These are phyloP conservation scores for Guillardia theta DNA, from an alignment of 78 protist genomes.

Conservation along the genomic window DNA sequence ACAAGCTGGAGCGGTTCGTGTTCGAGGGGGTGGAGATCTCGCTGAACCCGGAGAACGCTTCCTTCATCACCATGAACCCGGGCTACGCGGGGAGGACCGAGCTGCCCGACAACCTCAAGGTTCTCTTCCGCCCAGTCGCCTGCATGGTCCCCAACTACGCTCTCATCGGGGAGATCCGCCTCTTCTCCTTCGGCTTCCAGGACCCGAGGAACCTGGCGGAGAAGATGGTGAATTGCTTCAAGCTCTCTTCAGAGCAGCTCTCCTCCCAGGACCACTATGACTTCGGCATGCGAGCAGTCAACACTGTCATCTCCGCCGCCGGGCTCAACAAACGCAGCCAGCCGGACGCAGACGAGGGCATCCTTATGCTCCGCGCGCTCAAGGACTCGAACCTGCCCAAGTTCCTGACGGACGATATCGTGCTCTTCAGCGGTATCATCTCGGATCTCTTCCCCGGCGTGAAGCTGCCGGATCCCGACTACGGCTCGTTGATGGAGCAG, in stretches of 20 bases:
- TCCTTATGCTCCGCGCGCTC: constrained; percentile 80
- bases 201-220: constrained; percentile 39
- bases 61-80: constrained; percentile 91
- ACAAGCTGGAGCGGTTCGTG: constrained; percentile 38
- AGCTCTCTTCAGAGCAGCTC: constrained; percentile 78
- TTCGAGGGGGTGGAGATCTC: constrained; percentile 75
- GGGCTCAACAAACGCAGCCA: constrained; percentile 71
- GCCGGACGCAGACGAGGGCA: constrained; percentile 70
- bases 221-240: constrained; percentile 75
- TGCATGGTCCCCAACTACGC: constrained; percentile 93
- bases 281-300: constrained; percentile 90
- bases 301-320: constrained; percentile 83
- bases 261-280: constrained; percentile 80
- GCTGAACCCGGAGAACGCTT: constrained; percentile 64
- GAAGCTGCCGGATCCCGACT: constrained; percentile 50
- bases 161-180: constrained; percentile 87
- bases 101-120: constrained; percentile 78
- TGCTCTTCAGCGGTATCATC: constrained; percentile 69
- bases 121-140: constrained; percentile 87
- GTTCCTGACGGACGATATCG: constrained; percentile 77
- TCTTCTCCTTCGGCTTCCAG: constrained; percentile 82
- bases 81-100: constrained; percentile 82
- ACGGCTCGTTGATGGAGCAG: constrained; percentile 31
- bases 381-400: constrained; percentile 89
- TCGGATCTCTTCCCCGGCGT: constrained; percentile 73